These are phyloP conservation scores for Starmerella kuoi DNA, from an alignment of 805 yeast species.

Conservation along the genomic window DNA sequence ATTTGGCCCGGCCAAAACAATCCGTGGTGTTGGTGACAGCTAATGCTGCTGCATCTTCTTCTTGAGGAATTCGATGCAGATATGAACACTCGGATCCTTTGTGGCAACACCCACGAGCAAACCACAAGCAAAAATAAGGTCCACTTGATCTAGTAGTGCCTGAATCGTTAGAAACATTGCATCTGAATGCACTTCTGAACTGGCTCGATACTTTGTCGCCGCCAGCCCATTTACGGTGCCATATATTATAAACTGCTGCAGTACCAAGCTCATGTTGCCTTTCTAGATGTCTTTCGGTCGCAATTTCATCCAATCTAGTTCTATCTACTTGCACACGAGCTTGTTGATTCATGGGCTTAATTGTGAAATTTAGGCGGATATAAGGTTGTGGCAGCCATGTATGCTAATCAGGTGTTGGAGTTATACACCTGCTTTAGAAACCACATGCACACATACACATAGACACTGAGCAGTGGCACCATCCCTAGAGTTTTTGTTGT, in stretches of 20 bases:
- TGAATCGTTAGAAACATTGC: conserved; percentile 49
- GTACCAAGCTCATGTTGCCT: conserved; percentile 36
- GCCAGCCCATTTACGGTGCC: conserved; percentile 86
- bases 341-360: conserved; percentile 2
- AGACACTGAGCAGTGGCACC: too few species aligned
- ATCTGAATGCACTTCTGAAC: conserved; percentile 43
- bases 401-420: neutral
- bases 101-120: conserved; percentile 80
- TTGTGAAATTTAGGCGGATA: too few species aligned
- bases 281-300: neutral
- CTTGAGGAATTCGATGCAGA: conserved; percentile 61
- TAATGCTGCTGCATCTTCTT: conserved; percentile 38
- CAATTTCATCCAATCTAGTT: conserved; percentile 2
- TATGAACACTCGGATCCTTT: conserved; percentile 66
- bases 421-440: neutral
- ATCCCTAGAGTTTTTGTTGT: too few species aligned
- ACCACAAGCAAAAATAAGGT: conserved; percentile 61
- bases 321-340: conserved; percentile 18
- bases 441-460: too few species aligned
- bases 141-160: conserved; percentile 52
- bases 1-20: conserved; percentile 87
- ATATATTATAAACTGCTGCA: conserved; percentile 69
- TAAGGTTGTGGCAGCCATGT: too few species aligned
- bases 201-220: conserved; percentile 37
- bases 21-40: conserved; percentile 49